A percentile compares a stretch with the other conserved stretches of the same genome.
phyloP scores from a whole-genome alignment of 2,329 filamentous ascomycete genomes.

The Colletotrichum melonis region DNA sequence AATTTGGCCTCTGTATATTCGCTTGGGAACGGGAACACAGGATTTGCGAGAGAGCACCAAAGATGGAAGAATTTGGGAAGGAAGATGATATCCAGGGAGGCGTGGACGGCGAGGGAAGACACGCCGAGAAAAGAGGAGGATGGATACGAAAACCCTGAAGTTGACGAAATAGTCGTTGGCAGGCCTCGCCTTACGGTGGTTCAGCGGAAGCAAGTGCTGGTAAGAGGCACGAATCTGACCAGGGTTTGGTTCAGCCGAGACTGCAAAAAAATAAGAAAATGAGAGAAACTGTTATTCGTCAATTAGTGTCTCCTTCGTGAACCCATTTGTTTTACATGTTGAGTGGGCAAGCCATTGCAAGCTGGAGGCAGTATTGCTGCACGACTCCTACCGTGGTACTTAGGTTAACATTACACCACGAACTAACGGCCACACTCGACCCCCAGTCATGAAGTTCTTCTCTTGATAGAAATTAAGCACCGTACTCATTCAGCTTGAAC shows the following conservation, averaged over 20 bases:
- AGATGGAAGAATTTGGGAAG: not conserved
- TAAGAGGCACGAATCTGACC: not conserved
- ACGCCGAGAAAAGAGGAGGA: not conserved
- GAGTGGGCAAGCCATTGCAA: too few species aligned
- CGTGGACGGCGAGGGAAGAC: not conserved
- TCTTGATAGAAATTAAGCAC: too few species aligned
- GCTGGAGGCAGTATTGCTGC: too few species aligned
- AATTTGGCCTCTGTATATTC: not conserved
- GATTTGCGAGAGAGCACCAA: not conserved
- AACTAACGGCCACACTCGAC: too few species aligned
- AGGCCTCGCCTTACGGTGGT: not conserved
- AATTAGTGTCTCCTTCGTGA: too few species aligned
- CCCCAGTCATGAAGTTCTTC: too few species aligned
- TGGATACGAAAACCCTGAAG: not conserved
- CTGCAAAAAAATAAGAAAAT: not conserved
- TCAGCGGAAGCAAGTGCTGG: constrained; percentile 9
- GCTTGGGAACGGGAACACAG: not conserved
- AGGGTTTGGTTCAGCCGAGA: not conserved
- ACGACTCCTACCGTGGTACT: too few species aligned
- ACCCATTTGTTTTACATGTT: too few species aligned
- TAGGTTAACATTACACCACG: too few species aligned
- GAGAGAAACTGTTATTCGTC: not conserved
- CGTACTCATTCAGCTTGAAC: not conserved
- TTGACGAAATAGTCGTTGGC: not conserved
- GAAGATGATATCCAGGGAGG: not conserved